These are phyloP conservation scores for Tolypocladium paradoxum DNA, from an alignment of 2,329 filamentous ascomycete species.

Conservation along the genomic window DNA sequence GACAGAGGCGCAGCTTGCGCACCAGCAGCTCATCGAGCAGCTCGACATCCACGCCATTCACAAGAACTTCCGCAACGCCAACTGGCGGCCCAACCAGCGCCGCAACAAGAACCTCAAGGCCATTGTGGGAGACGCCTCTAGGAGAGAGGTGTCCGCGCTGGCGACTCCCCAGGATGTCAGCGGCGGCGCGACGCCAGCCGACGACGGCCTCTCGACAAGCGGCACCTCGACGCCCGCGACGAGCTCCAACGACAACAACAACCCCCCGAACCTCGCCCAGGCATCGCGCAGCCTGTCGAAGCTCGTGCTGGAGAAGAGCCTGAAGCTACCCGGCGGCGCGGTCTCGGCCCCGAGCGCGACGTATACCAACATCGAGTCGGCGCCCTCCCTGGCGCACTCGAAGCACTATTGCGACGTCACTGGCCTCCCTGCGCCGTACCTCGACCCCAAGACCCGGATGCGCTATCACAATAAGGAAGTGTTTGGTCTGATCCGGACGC, in stretches of 20 bases:
- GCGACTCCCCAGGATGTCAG: constrained; percentile 68
- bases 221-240: constrained; percentile 46
- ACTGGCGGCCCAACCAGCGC: constrained; percentile 87
- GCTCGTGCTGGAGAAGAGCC: constrained; percentile 77
- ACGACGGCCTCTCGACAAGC: constrained; percentile 45
- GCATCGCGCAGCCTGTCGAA: constrained; percentile 79
- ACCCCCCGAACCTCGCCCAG: constrained; percentile 68
- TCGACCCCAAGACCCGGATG: constrained; percentile 88
- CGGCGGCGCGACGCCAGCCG: constrained; percentile 58
- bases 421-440: constrained; percentile 80
- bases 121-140: constrained; percentile 78
- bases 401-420: constrained; percentile 95
- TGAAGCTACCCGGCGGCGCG: constrained; percentile 27
- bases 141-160: constrained; percentile 79
- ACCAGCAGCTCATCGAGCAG: constrained; percentile 77
- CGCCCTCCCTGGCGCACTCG: constrained; percentile 74
- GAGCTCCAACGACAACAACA: constrained; percentile 26
- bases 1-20: constrained; percentile 65
- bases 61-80: constrained; percentile 81
- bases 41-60: constrained; percentile 81
- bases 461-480: constrained; percentile 91
- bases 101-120: constrained; percentile 99
- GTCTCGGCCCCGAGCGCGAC: constrained; percentile 58
- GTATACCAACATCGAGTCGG: constrained; percentile 94
- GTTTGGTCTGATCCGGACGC: constrained; percentile 67